Base-by-base conservation (phyloP, 306 rosid genomes). In the Lupinus albus region DNA sequence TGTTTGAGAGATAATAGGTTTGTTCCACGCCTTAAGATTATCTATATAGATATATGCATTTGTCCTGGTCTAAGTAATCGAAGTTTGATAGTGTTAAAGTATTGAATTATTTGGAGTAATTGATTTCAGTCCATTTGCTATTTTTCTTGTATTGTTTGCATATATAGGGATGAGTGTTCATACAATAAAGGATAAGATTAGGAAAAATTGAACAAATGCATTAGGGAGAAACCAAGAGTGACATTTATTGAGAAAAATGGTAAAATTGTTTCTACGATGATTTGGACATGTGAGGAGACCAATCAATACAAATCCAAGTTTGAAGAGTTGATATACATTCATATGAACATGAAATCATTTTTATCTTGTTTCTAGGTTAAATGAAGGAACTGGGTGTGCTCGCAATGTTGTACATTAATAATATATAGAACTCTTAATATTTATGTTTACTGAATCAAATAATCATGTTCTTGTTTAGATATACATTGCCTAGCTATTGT, bases 1-100 rank as follows among this genome's bases (percentile, higher is more conserved):
- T 94, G 97, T 46, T 33, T 90, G 80, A 86, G 97, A 81, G 99
- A 94, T 76, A 90, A 90, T 87, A 83, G 99, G 97, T 86, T 39
- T 60, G 38, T 44, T 57, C 71, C 59, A 11, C 17, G 16, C 11
- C 25, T 73, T 50, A 3, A 36, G 71, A 65, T 48, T 76, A 14
- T 58, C 47, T 32, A 12, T 49, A 11, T 32, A 12, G 76, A 30
- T 48, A 45, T 11, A 48, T 42, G 58, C 54, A 35, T 60, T 10
- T 48, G 51, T n/a, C 50, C 55, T 58, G 61, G 20, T 13, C 15
- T 32, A 4, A 42, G 25, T 52, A 50, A 57, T 64, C 30, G 45
- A 12, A 16, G 45, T 8, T 17, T 11, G 45, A 17, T 59, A 12
- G 12, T 28, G 28, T 25, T 61, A 59, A 59, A 66, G 28, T 71